Conservation (phyloP, 2,329 filamentous ascomycete genomes). For the Dactylonectria macrodidyma region DNA sequence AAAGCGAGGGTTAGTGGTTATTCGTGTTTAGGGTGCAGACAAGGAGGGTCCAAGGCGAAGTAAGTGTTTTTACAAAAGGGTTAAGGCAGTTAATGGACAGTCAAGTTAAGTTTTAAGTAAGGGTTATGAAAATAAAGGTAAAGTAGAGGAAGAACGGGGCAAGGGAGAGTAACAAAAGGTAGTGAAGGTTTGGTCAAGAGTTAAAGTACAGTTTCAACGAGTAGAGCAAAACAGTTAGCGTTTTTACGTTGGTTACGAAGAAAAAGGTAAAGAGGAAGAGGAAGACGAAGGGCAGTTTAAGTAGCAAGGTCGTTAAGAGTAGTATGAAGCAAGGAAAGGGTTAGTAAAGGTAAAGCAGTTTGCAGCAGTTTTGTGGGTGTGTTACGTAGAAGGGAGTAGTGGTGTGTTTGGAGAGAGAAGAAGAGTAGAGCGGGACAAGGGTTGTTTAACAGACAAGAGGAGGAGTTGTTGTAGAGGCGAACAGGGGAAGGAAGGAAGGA, state of each 20-base stretch:
- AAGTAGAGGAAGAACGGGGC: neutral
- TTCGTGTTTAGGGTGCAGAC: neutral
- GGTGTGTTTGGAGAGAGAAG: too few relatives aligned
- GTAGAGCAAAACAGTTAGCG: neutral
- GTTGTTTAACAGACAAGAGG: neutral
- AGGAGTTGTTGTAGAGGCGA: neutral
- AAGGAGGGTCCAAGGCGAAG: neutral
- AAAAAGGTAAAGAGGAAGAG: neutral
- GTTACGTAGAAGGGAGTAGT: too few relatives aligned
- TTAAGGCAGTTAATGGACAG: neutral
- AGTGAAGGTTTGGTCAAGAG: neutral
- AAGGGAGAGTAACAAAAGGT: neutral
- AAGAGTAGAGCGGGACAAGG: neutral
- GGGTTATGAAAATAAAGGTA: neutral
- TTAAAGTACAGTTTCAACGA: neutral
- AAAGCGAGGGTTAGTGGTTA: neutral
- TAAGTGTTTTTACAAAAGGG: neutral
- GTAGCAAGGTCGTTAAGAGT: neutral
- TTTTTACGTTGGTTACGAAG: conserved; percentile 16
- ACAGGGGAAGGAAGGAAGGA: neutral
- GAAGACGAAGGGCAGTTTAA: conserved; percentile 1
- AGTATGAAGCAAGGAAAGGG: neutral
- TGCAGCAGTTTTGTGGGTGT: neutral
- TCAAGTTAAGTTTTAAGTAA: conserved; percentile 1
- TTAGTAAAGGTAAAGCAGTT: neutral